Evolutionary conservation across 2,329 filamentous ascomycete genomes (phyloP).

Genomic region (Claviceps sp.): DNA sequence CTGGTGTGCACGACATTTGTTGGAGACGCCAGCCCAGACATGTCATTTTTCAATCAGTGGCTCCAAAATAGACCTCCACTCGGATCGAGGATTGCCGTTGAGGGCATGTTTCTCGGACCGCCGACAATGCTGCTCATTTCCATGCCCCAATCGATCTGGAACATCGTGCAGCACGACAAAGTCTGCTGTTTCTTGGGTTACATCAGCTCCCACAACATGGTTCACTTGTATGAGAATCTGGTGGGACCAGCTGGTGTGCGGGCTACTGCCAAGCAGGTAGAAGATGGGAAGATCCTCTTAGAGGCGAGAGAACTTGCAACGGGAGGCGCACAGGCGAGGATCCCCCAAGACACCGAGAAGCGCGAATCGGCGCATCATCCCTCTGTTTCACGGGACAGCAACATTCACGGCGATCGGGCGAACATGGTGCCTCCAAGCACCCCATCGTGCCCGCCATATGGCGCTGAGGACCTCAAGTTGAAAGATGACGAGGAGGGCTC

Average conservation of each 20-base stretch:
- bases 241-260: slow-evolving; percentile 32
- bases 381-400: slow-evolving; percentile 13
- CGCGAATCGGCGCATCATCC: slow-evolving; percentile 14
- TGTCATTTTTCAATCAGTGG: slow-evolving; percentile 54
- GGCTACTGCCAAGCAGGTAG: slow-evolving; percentile 37
- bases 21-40: slow-evolving; percentile 50
- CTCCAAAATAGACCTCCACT: slow-evolving; percentile 44
- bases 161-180: slow-evolving; percentile 51
- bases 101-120: slow-evolving; percentile 55
- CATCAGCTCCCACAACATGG: slow-evolving; percentile 55
- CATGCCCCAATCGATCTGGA: slow-evolving; percentile 51
- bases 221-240: slow-evolving; percentile 46
- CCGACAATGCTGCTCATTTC: slow-evolving; percentile 54
- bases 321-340: slow-evolving; percentile 16
- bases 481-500: slow-evolving; percentile 39
- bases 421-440: slow-evolving; percentile 16
- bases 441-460: slow-evolving; percentile 12
- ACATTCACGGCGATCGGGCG: slow-evolving; percentile 11
- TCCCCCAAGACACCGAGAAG: slow-evolving; percentile 15
- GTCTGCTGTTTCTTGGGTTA: slow-evolving; percentile 53
- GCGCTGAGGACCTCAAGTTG: slow-evolving; percentile 13
- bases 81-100: slow-evolving; percentile 45
- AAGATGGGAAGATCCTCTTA: slow-evolving; percentile 43
- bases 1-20: slow-evolving; percentile 55
- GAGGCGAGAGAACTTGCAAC: slow-evolving; percentile 36